phyloP scores from a whole-genome alignment of 768 basidiomycete species.

The Krasilnikovozyma curviuscula region DNA sequence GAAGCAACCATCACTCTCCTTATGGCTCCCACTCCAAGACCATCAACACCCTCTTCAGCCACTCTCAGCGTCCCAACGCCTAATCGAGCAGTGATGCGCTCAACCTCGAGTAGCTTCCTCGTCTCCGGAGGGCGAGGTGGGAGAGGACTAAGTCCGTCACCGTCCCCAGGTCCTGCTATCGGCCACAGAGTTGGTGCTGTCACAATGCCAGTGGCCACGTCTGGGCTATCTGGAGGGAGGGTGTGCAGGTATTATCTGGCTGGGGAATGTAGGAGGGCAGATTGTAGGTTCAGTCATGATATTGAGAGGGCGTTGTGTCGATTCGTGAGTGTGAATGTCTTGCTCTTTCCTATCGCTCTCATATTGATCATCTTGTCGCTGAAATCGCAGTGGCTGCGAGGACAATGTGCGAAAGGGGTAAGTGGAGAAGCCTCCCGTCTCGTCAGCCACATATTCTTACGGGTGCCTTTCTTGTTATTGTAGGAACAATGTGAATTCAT shows the following conservation, averaged over 20 bases:
- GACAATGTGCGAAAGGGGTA: conserved; percentile 93
- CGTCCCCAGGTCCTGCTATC: conserved; percentile 18
- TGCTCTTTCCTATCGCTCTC: no score
- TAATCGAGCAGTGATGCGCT: conserved; percentile 34
- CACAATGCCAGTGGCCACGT: conserved; percentile 32
- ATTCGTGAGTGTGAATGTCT: no score
- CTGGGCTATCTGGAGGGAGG: conserved; percentile 14
- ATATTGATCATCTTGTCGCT: no score
- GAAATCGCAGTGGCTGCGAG: conserved; percentile 97
- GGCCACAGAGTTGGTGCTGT: conserved; percentile 9
- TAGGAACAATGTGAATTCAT: conserved; percentile 69
- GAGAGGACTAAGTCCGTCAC: conserved; percentile 17
- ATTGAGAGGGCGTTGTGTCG: conserved; percentile 83
- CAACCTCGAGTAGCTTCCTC: conserved; percentile 29
- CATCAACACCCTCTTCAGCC: conserved; percentile 32
- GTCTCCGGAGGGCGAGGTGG: conserved; percentile 21
- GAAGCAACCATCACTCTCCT: conserved; percentile 90
- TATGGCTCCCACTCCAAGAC: conserved; percentile 38
- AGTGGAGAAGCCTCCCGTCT: conserved; percentile 13
- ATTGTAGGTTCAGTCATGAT: conserved; percentile 96
- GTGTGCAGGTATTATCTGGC: conserved; percentile 94
- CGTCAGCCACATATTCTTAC: conserved; percentile 30
- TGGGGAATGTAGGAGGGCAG: conserved; percentile 84
- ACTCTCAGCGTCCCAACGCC: conserved; percentile 11
- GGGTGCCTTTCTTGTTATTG: conserved; percentile 76